Evolutionary conservation across 345 rosid genomes (phyloP).

Genomic region (Litchi chinensis): DNA sequence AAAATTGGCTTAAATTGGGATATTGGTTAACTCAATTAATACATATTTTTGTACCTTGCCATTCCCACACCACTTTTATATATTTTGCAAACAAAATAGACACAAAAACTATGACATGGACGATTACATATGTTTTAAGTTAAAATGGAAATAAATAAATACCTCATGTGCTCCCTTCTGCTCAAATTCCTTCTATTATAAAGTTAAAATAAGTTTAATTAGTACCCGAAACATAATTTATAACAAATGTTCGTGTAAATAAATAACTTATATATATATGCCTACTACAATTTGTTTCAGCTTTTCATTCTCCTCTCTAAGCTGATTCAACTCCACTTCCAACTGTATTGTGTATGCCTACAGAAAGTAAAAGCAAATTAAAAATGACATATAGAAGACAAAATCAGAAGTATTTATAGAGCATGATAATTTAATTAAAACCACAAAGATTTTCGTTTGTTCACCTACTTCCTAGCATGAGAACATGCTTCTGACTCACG

Average conservation of each 20-base stretch:
- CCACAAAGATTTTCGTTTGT: neutral
- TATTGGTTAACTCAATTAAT: neutral
- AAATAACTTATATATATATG: neutral
- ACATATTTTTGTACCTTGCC: constrained; percentile 68
- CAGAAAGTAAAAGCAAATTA: neutral
- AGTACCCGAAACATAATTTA: neutral
- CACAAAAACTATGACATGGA: neutral
- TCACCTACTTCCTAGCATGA: constrained; percentile 90
- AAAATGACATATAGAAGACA: neutral
- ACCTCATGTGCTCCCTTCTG: constrained; percentile 36
- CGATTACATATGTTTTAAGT: neutral
- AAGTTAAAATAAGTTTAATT: neutral
- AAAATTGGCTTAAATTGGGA: neutral
- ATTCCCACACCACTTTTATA: constrained; percentile 56
- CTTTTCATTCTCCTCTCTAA: constrained; percentile 74
- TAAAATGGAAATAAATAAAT: neutral
- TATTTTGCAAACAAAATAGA: too few species aligned
- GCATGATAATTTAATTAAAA: neutral
- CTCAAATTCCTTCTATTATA: constrained; percentile 57
- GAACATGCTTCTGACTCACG: constrained; percentile 93
- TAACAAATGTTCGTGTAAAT: neutral
- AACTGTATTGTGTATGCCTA: constrained; percentile 92
- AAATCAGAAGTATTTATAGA: neutral
- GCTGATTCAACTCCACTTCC: constrained; percentile 78
- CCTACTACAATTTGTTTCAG: constrained; percentile 65